Conservation (phyloP, 371 early-diverging fungal genomes). For the Smittium culicis region DNA sequence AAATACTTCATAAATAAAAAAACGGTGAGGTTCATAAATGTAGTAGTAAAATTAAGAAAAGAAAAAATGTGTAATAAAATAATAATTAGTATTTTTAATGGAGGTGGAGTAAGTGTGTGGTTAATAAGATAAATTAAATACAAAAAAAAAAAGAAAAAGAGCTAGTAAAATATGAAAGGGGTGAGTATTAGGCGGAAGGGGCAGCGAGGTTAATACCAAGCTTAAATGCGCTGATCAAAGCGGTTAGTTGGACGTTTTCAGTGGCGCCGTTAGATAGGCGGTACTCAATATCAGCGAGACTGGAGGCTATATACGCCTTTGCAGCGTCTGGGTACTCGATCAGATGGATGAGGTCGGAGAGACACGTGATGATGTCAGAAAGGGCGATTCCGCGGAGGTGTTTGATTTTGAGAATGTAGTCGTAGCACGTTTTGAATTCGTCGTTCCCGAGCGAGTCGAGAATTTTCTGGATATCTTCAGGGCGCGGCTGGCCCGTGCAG, state of each 20-base stretch:
- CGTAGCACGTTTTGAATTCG: constrained; percentile 61
- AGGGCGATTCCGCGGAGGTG: constrained; percentile 74
- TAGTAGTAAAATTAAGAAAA: no score
- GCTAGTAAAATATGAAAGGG: constrained; percentile 35
- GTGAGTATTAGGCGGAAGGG: background rate
- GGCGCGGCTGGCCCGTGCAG: constrained; percentile 83
- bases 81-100: constrained; percentile 62
- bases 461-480: constrained; percentile 68
- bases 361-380: constrained; percentile 68
- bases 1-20: no score
- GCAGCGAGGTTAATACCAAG: constrained; percentile 49
- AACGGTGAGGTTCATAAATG: no score
- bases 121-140: constrained; percentile 74
- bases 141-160: constrained; percentile 83
- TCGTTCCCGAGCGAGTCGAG: constrained; percentile 63
- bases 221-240: constrained; percentile 66
- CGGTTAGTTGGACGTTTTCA: constrained; percentile 68
- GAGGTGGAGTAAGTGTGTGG: constrained; percentile 76
- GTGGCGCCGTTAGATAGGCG: constrained; percentile 62
- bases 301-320: constrained; percentile 50
- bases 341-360: constrained; percentile 42
- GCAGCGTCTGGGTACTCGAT: constrained; percentile 55
- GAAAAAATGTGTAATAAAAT: no score
- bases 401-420: constrained; percentile 53
- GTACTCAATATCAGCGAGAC: constrained; percentile 80